These are phyloP conservation scores for Tuber indicum DNA, from an alignment of 495 filamentous ascomycete species.

Conservation along the genomic window DNA sequence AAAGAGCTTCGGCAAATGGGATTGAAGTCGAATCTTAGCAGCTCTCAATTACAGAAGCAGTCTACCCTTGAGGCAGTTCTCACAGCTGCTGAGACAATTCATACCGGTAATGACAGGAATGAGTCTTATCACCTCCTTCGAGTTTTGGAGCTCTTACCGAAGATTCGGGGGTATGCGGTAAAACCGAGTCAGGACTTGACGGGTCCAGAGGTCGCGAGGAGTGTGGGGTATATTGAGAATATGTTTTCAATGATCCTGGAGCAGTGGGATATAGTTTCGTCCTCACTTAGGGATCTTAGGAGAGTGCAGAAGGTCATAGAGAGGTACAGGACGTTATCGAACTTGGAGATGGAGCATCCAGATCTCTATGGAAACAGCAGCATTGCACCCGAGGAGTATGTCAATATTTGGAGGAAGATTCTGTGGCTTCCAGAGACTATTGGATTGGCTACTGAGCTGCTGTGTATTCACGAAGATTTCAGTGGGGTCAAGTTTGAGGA, in stretches of 20 bases:
- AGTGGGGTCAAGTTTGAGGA: constrained; percentile 22
- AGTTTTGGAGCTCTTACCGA: constrained; percentile 61
- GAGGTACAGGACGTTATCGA: constrained; percentile 20
- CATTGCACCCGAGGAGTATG: constrained; percentile 9
- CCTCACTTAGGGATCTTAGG: constrained; percentile 42
- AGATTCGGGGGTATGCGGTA: constrained; percentile 56
- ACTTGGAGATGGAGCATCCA: constrained; percentile 13
- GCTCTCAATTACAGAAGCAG: constrained; percentile 63
- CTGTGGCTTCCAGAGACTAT: constrained; percentile 35
- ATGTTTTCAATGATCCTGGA: constrained; percentile 60
- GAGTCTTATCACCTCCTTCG: constrained; percentile 68
- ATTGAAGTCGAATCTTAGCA: constrained; percentile 68
- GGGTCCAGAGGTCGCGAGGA: constrained; percentile 64
- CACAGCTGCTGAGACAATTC: constrained; percentile 40
- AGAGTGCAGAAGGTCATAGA: constrained; percentile 18
- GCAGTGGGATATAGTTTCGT: constrained; percentile 57
- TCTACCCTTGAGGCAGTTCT: constrained; percentile 62
- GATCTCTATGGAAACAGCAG: constrained; percentile 15
- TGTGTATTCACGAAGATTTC: constrained; percentile 30
- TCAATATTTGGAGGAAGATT: constrained; percentile 21
- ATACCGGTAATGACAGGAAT: constrained; percentile 3
- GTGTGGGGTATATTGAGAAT: constrained; percentile 75
- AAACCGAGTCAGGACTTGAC: constrained; percentile 81
- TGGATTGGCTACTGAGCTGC: constrained; percentile 21
- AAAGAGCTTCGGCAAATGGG: constrained; percentile 80